Evolutionary conservation across 1,284 basidiomycete genomes (phyloP), one percentile per base, ranked within the genome.

Genomic region (Austropuccinia psidii): DNA sequence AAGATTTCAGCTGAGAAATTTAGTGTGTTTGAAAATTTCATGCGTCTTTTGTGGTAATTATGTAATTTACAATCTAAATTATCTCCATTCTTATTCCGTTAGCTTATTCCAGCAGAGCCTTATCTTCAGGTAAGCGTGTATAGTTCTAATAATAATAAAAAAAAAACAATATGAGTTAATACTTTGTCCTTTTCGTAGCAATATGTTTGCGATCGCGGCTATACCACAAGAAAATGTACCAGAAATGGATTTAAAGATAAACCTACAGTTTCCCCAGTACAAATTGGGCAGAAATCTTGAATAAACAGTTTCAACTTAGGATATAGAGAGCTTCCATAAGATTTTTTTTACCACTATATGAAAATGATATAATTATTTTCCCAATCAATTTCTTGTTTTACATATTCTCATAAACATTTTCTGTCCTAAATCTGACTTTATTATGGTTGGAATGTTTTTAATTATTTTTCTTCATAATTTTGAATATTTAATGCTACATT

Each of bases 171-270:
- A 8, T 24, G 19, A 4, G 19, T 64, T 13, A 61, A 29, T 49
- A 33, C n/a, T 31, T 17, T 50, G 21, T 21, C 19, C 43, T 54
- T 17, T 21, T 55, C 6, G 8, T 45, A 68, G 65, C 50, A 68
- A 68, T 68, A 68, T 29, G 65, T 68, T 3, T 68, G 65, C 21
- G 49, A 55, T 35, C 49, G 65, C 39, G 65, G 65, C 27, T 68
- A 55, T 68, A 33, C 65, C 7, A 39, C 52, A 15, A 43, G 33
- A 1, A 41, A 45, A 57, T 54, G 52, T 39, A 43, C 50, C 43
- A 13, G 31, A 1, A 57, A 55, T 29, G 65, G 65, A 21, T 68
- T 68, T 31, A 64, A 33, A 64, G 35, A n/a, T n/a, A n/a, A n/a
- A n/a, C n/a, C n/a, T n/a, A n/a, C n/a, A n/a, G n/a, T n/a, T n/a